Evolutionary conservation across 73 alveolate genomes (phyloP).

Genomic region (Durusdinium trenchii): DNA sequence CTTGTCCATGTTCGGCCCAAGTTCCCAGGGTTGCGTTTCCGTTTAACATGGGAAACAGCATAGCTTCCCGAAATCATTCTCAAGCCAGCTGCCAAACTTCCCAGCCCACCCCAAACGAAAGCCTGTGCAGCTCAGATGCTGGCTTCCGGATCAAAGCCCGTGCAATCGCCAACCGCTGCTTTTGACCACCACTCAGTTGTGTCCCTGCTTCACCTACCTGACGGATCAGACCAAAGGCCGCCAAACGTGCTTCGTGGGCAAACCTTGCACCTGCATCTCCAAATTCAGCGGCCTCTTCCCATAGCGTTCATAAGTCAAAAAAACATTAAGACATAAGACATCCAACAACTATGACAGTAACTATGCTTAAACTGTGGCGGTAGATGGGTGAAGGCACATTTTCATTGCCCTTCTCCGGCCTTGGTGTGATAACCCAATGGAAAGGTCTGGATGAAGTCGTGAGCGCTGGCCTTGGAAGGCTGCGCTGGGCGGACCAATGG

Average conservation of each 20-base stretch:
- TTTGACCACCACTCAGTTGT: slow-evolving; percentile 91
- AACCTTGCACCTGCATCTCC: no score
- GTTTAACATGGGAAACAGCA: no score
- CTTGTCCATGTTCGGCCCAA: no score
- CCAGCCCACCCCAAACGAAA: no score
- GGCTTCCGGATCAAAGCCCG: slow-evolving; percentile 92
- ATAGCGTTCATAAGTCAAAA: background rate
- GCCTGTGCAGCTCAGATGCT: background rate
- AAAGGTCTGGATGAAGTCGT: slow-evolving; percentile 75
- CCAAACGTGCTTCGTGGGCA: no score
- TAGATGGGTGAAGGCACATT: background rate
- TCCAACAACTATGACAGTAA: background rate
- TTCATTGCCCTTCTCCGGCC: background rate
- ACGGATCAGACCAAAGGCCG: background rate
- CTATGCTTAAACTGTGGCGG: background rate
- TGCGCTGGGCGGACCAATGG: background rate
- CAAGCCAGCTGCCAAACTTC: no score
- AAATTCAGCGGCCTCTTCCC: no score
- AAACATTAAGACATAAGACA: background rate
- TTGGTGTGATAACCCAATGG: slow-evolving; percentile 69
- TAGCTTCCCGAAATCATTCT: no score
- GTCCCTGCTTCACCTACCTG: slow-evolving; percentile 92
- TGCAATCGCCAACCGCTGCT: slow-evolving; percentile 95
- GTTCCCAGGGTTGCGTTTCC: background rate
- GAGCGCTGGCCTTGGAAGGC: slow-evolving; percentile 73